phyloP scores from a whole-genome alignment of 345 rosid genomes.

The Arabidopsis arenosa region DNA sequence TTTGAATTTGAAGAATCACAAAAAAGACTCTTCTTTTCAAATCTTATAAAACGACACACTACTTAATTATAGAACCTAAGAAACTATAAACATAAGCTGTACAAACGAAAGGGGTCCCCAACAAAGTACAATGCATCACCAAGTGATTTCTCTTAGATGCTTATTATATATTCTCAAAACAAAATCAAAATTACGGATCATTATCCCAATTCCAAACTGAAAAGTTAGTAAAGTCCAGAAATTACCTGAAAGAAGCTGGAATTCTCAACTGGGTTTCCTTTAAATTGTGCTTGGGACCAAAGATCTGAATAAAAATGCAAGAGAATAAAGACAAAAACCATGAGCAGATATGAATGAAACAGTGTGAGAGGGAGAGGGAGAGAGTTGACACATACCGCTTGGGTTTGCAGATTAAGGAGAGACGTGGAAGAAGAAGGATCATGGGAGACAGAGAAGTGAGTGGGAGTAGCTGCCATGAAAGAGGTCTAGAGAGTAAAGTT shows the following conservation, averaged over 20 bases:
- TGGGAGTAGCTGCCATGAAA: constrained; percentile 40
- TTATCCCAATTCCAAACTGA: not conserved
- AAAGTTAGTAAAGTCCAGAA: not conserved
- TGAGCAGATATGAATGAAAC: not conserved
- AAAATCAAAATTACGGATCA: not conserved
- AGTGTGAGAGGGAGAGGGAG: constrained; percentile 11
- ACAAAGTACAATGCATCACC: constrained; percentile 14
- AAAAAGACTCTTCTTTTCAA: not conserved
- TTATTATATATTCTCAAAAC: no score
- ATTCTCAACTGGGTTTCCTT: constrained; percentile 37
- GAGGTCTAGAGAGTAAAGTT: constrained; percentile 29
- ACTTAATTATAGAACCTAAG: not conserved
- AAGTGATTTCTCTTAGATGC: not conserved
- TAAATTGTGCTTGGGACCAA: constrained; percentile 12
- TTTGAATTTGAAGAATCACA: constrained; percentile 12
- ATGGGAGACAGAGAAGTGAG: constrained; percentile 30
- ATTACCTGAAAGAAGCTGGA: constrained; percentile 43
- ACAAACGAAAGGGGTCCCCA: not conserved
- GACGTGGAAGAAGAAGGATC: constrained; percentile 37
- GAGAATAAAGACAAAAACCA: not conserved
- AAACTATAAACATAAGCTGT: not conserved
- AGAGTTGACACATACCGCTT: constrained; percentile 30
- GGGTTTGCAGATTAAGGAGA: constrained; percentile 29
- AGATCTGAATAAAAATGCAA: constrained; percentile 39
- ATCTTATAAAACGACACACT: not conserved